These are phyloP conservation scores for Tremella fuciformis DNA, from an alignment of 768 basidiomycete species.

Conservation along the genomic window DNA sequence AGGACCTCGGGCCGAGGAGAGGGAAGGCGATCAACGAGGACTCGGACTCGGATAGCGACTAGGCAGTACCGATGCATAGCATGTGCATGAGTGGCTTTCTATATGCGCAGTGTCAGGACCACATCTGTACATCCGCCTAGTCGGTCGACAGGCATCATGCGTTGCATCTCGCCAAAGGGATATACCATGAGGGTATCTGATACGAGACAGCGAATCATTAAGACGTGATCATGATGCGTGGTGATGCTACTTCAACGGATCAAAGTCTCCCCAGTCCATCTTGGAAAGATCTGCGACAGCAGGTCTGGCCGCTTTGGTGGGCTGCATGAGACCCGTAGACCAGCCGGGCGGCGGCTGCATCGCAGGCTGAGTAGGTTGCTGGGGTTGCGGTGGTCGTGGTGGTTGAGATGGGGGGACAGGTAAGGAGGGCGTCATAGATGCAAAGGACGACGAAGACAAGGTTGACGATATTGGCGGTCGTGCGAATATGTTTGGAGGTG, in stretches of 20 bases:
- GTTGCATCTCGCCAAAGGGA: too few relatives aligned
- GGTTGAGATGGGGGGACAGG: neutral
- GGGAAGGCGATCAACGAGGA: conserved; percentile 41
- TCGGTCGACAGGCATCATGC: too few relatives aligned
- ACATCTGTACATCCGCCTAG: too few relatives aligned
- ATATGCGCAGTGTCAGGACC: too few relatives aligned
- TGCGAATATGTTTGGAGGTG: conserved; percentile 2
- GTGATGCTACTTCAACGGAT: conserved; percentile 40
- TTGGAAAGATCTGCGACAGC: conserved; percentile 12
- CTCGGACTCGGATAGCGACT: conserved; percentile 39
- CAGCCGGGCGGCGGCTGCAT: conserved; percentile 43
- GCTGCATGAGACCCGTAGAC: conserved; percentile 43
- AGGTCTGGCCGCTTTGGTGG: conserved; percentile 33
- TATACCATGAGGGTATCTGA: too few relatives aligned
- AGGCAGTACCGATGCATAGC: neutral
- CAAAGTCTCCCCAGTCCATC: conserved; percentile 49
- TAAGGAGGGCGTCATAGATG: neutral
- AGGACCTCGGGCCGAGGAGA: conserved; percentile 36
- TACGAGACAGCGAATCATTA: too few relatives aligned
- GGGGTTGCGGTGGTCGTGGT: neutral
- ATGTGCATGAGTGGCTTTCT: too few relatives aligned
- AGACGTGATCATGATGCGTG: too few relatives aligned
- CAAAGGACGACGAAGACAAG: too few relatives aligned
- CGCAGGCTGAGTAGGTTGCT: conserved; percentile 3
- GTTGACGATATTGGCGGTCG: neutral